phyloP scores from a whole-genome alignment of 106 monocot species.

The Acorus gramineus region DNA sequence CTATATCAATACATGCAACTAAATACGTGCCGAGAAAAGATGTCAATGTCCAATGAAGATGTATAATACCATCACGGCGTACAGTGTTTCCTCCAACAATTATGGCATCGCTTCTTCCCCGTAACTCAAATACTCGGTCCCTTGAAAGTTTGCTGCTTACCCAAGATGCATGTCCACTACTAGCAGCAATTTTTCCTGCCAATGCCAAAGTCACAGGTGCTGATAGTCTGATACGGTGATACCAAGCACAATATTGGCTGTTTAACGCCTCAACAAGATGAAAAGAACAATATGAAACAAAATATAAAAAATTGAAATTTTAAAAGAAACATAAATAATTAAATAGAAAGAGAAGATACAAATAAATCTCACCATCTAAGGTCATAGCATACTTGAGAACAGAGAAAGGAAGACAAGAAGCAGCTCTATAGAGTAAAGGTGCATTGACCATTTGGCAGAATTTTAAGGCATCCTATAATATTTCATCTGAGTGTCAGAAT shows the following conservation, averaged over 20 bases:
- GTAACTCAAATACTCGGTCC: slow-evolving; percentile 71
- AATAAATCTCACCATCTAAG: slow-evolving; percentile 68
- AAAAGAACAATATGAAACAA: too few species aligned
- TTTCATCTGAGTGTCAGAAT: not conserved
- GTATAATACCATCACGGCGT: slow-evolving; percentile 68
- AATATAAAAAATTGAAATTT: not conserved
- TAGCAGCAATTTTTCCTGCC: slow-evolving; percentile 94
- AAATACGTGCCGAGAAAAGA: too few species aligned
- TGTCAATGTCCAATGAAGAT: slow-evolving; percentile 1
- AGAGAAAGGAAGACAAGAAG: slow-evolving; percentile 72
- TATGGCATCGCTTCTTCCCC: slow-evolving; percentile 94
- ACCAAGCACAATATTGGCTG: too few species aligned
- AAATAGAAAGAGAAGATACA: not conserved
- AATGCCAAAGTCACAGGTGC: not conserved
- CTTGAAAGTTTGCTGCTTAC: slow-evolving; percentile 79
- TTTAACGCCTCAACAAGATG: too few species aligned
- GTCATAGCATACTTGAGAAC: slow-evolving; percentile 99
- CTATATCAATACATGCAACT: too few species aligned
- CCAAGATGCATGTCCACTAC: slow-evolving; percentile 98
- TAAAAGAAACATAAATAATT: not conserved
- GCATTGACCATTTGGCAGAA: slow-evolving; percentile 87
- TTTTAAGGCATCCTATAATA: slow-evolving; percentile 70
- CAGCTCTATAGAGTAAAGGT: slow-evolving; percentile 83
- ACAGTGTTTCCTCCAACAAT: slow-evolving; percentile 98
- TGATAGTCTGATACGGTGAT: too few species aligned